Evolutionary conservation across 208 protist genomes (phyloP).

Genomic region (Angomonas deanei): DNA sequence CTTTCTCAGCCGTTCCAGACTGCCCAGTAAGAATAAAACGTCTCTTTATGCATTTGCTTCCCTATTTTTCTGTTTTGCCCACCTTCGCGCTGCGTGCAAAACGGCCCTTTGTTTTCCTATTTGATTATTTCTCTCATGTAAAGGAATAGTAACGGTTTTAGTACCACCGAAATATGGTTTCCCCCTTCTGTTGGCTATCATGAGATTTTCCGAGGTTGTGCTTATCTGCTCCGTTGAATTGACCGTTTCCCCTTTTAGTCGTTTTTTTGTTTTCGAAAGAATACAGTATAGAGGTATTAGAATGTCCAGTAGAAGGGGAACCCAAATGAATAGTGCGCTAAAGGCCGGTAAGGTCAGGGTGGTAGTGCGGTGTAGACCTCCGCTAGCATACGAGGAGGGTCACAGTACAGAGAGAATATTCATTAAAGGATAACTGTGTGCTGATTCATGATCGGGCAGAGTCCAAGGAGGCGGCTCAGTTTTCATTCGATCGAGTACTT

Average conservation of each 20-base stretch:
- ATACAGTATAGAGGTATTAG: too few relatives aligned
- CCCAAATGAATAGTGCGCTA: background rate
- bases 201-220: background rate
- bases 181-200: background rate
- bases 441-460: constrained; percentile 20
- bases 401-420: constrained; percentile 35
- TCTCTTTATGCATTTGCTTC: background rate
- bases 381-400: constrained; percentile 21
- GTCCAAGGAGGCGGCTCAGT: constrained; percentile 25
- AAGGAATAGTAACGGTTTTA: too few relatives aligned
- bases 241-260: too few relatives aligned
- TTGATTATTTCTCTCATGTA: background rate
- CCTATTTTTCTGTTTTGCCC: background rate
- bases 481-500: constrained; percentile 80
- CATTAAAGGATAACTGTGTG: constrained; percentile 26
- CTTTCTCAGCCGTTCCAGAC: constrained; percentile 23
- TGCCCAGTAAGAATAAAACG: background rate
- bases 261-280: too few relatives aligned
- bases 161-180: too few relatives aligned
- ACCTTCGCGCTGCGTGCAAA: too few relatives aligned
- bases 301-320: background rate
- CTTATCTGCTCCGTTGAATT: background rate
- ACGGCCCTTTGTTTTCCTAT: background rate
- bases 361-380: constrained; percentile 64
- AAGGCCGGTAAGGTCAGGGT: constrained; percentile 38